A percentile compares a stretch with the other conserved stretches of the same genome.
These are phyloP conservation scores for Exophiala spinifera DNA, from an alignment of 2,329 filamentous ascomycete genomes.

Conservation along the genomic window DNA sequence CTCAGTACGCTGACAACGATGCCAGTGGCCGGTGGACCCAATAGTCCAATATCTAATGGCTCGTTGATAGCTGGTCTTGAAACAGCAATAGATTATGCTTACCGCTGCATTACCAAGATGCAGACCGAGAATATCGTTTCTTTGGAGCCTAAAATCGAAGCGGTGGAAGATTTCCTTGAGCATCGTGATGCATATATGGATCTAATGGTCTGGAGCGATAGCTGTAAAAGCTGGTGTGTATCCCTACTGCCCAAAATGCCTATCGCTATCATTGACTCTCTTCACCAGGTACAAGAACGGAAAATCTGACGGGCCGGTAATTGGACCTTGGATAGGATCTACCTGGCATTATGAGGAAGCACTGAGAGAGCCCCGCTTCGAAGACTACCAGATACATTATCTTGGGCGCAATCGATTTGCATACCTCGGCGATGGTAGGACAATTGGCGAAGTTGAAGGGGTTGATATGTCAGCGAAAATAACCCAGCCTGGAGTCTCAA, in stretches of 20 bases:
- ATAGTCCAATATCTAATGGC: slow-evolving; percentile 31
- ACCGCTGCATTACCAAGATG: slow-evolving; percentile 33
- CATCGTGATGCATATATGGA: slow-evolving; percentile 46
- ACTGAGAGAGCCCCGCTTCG: slow-evolving; percentile 36
- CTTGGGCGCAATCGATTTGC: background rate
- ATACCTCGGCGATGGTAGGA: background rate
- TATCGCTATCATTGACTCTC: too few species aligned
- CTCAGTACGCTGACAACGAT: too few species aligned
- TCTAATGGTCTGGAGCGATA: slow-evolving; percentile 45
- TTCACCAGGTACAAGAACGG: slow-evolving; percentile 21
- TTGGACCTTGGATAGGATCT: slow-evolving; percentile 15
- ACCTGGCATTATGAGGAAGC: slow-evolving; percentile 37
- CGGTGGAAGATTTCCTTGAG: slow-evolving; percentile 35
- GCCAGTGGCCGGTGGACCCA: slow-evolving; percentile 30
- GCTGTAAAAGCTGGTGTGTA: slow-evolving; percentile 10
- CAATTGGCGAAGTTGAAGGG: background rate
- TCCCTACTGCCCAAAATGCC: too few species aligned
- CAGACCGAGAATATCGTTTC: slow-evolving; percentile 43
- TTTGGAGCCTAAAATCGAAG: slow-evolving; percentile 33
- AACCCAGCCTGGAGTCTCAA: background rate
- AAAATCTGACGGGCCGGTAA: slow-evolving; percentile 12
- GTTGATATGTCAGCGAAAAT: background rate
- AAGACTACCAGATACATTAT: slow-evolving; percentile 35
- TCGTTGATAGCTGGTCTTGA: slow-evolving; percentile 28
- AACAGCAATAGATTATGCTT: slow-evolving; percentile 31